Evolutionary conservation across 1,284 basidiomycete genomes (phyloP).

Genomic region (Termitomyces sp.): DNA sequence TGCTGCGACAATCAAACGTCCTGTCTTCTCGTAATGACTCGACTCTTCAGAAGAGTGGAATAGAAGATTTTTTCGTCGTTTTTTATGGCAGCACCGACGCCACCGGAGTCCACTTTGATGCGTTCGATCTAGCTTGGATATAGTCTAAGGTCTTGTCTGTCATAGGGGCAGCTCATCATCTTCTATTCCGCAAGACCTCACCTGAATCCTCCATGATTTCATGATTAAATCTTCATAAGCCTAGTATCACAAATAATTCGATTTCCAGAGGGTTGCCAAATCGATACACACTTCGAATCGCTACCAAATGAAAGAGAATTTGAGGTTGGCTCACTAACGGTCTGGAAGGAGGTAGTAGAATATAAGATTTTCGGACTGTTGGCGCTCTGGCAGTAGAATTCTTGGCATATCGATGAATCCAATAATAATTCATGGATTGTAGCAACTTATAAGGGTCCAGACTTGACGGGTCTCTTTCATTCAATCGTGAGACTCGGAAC

Average conservation of each 20-base stretch:
- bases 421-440: not conserved
- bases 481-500: not conserved
- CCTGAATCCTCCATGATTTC: not conserved
- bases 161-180: not conserved
- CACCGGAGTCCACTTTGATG: not conserved
- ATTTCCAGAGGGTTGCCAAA: not conserved
- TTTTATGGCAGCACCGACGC: not conserved
- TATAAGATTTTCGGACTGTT: not conserved
- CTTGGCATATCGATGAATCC: not conserved
- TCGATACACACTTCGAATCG: not conserved
- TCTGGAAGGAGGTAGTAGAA: not conserved
- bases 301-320: not conserved
- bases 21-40: not conserved
- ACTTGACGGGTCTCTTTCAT: not conserved
- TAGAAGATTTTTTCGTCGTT: too few relatives aligned
- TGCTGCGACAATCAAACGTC: not conserved
- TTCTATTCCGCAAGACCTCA: not conserved
- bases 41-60: not conserved
- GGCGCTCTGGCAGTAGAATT: not conserved
- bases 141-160: not conserved
- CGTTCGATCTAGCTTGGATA: not conserved
- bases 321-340: not conserved
- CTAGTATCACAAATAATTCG: not conserved
- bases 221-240: not conserved
- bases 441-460: not conserved